Base-by-base conservation (phyloP, 352 stramenopile genomes). In the Hyphochytrium catenoides region DNA sequence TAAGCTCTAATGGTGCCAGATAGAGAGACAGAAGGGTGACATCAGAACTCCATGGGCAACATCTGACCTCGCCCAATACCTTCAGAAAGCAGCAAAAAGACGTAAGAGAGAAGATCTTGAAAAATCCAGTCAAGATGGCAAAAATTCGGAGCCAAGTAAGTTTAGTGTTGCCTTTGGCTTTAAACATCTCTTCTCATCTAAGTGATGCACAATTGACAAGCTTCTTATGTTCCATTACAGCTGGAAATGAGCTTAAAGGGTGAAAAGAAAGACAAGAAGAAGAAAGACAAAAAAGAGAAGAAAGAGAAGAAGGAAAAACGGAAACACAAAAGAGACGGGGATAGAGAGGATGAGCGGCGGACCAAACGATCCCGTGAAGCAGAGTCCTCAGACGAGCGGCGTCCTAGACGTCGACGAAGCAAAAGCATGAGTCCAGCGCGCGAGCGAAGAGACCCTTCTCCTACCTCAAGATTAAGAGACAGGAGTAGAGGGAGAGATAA, bases 111-210 rank as follows among this genome's bases (percentile, higher is more conserved):
- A 79, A 58, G 51, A 71, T 85, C 7, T 38, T 85, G 20, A 87
- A 86, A 50, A 76, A 74, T 43, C 62, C 89, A 4, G 71, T 88
- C 26, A 84, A 91, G 44, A 83, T 81, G 70, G 69, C 57, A 29
- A 67, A 54, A 39, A 90, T 85, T 39, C 72, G 79, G 37, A 64
- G 62, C 6, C 41, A 74, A 24, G 70, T 85, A 40, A 24, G 17
- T 7, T 12, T 32, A 33, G 19, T 4, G 30, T 9, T 4, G 11
- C 14, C 18, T 38, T 1, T 25, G n/a, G 15, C 16, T 27, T 6
- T 27, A 11, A 6, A 12, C 21, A 38, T 12, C 8, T 12, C 16
- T 25, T 14, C 6, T 27, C 8, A 2, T 15, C 8, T 31, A 40
- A 26, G 34, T 40, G 26, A n/a, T n/a, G n/a, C n/a, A n/a, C n/a